Percentiles rank a stretch among this genome's conserved stretches.
Conservation (phyloP, 805 yeast species). For the Lipomyces orientalis region DNA sequence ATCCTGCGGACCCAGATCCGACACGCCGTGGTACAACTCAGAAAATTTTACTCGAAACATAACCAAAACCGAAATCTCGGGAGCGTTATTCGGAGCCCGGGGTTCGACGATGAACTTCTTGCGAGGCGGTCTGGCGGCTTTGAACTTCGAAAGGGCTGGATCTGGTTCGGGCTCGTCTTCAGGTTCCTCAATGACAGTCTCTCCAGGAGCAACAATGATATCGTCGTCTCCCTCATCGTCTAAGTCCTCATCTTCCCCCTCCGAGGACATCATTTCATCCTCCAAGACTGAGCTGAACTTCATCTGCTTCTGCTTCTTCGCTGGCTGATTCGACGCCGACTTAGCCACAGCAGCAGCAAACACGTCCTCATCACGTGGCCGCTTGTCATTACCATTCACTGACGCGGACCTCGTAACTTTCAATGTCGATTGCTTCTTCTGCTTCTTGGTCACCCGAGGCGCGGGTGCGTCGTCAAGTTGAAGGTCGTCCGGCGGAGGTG, state of each 20-base stretch:
- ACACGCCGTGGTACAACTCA: slow-evolving; percentile 44
- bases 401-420: background rate
- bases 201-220: background rate
- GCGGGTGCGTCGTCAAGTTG: background rate
- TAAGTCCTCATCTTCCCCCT: slow-evolving; percentile 19
- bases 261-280: slow-evolving; percentile 35
- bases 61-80: slow-evolving; percentile 38
- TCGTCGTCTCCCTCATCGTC: slow-evolving; percentile 9
- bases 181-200: slow-evolving; percentile 1
- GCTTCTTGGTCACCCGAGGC: background rate
- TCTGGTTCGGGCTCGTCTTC: slow-evolving; percentile 3
- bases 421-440: slow-evolving; percentile 14
- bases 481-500: slow-evolving; percentile 30
- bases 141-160: background rate
- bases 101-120: slow-evolving; percentile 19
- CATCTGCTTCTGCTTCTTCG: slow-evolving; percentile 2
- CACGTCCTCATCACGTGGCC: slow-evolving; percentile 29
- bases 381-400: background rate
- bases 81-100: slow-evolving; percentile 23
- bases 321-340: slow-evolving; percentile 4
- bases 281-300: slow-evolving; percentile 29
- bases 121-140: background rate
- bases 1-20: slow-evolving; percentile 50
- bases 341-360: slow-evolving; percentile 31
- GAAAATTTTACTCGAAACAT: slow-evolving; percentile 41